Evolutionary conservation across 2,329 filamentous ascomycete species (phyloP).

Genomic region (Periconia digitata): DNA sequence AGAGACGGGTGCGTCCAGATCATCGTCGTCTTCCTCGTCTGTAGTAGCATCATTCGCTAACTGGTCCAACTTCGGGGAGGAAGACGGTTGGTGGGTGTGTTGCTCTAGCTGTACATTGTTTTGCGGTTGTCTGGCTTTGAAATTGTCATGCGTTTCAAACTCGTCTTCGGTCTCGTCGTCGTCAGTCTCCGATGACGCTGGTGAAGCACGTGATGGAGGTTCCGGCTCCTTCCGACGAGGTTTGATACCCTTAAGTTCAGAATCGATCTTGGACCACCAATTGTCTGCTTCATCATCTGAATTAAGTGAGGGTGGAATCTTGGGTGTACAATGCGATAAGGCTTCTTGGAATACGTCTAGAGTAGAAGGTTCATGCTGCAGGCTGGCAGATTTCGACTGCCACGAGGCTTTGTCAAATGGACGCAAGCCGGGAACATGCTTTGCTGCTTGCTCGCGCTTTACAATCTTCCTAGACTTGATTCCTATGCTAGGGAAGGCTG

Average conservation of each 20-base stretch:
- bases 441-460: slow-evolving; percentile 55
- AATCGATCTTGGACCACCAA: slow-evolving; percentile 28
- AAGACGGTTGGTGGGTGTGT: too few species aligned
- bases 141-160: slow-evolving; percentile 38
- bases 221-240: slow-evolving; percentile 10
- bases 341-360: slow-evolving; percentile 39
- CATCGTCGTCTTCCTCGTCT: slow-evolving; percentile 38
- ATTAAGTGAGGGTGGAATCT: slow-evolving; percentile 26
- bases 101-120: too few species aligned
- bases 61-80: background rate
- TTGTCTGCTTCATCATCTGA: slow-evolving; percentile 13
- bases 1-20: slow-evolving; percentile 38
- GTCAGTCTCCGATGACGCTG: slow-evolving; percentile 13
- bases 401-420: slow-evolving; percentile 55
- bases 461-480: slow-evolving; percentile 48
- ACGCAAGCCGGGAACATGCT: slow-evolving; percentile 57
- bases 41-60: slow-evolving; percentile 36
- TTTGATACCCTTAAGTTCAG: slow-evolving; percentile 11
- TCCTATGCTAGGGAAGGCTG: slow-evolving; percentile 58
- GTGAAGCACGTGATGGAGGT: slow-evolving; percentile 5
- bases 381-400: slow-evolving; percentile 33
- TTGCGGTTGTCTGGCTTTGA: slow-evolving; percentile 20
- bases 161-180: slow-evolving; percentile 40
- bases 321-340: slow-evolving; percentile 26
- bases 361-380: slow-evolving; percentile 26